Evolutionary conservation across 2,329 filamentous ascomycete genomes (phyloP).

Genomic region (Xenosphaeropsis pyriputrescens): DNA sequence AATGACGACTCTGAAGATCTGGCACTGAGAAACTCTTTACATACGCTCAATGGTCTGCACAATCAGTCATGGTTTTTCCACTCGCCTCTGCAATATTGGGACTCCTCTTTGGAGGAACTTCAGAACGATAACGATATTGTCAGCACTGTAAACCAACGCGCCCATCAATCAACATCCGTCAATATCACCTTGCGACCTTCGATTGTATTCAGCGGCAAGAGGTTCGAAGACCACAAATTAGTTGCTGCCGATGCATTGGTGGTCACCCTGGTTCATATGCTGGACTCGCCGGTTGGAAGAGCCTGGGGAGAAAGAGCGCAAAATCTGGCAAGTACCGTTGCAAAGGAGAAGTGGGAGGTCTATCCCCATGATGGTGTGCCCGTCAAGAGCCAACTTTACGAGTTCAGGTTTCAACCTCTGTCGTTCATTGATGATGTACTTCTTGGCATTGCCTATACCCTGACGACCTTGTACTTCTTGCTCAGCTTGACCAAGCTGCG

Average conservation of each 20-base stretch:
- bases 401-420: slow-evolving; percentile 66
- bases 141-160: slow-evolving; percentile 51
- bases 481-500: slow-evolving; percentile 52
- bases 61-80: slow-evolving; percentile 64
- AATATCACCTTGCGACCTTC: slow-evolving; percentile 65
- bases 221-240: slow-evolving; percentile 51
- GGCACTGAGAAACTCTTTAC: slow-evolving; percentile 33
- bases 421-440: slow-evolving; percentile 49
- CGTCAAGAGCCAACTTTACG: slow-evolving; percentile 47
- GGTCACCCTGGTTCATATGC: slow-evolving; percentile 58
- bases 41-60: slow-evolving; percentile 43
- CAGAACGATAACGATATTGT: slow-evolving; percentile 47
- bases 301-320: slow-evolving; percentile 49
- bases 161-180: slow-evolving; percentile 46
- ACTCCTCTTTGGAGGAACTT: slow-evolving; percentile 45
- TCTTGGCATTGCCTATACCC: slow-evolving; percentile 48
- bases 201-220: slow-evolving; percentile 72
- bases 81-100: slow-evolving; percentile 73
- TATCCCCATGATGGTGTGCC: slow-evolving; percentile 44
- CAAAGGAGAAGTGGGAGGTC: slow-evolving; percentile 41
- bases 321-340: slow-evolving; percentile 31
- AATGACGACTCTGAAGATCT: slow-evolving; percentile 13
- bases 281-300: slow-evolving; percentile 45
- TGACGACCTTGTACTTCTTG: slow-evolving; percentile 50
- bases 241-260: slow-evolving; percentile 65